Conservation (phyloP, 1,284 basidiomycete species). For the Puccinia coronata region DNA sequence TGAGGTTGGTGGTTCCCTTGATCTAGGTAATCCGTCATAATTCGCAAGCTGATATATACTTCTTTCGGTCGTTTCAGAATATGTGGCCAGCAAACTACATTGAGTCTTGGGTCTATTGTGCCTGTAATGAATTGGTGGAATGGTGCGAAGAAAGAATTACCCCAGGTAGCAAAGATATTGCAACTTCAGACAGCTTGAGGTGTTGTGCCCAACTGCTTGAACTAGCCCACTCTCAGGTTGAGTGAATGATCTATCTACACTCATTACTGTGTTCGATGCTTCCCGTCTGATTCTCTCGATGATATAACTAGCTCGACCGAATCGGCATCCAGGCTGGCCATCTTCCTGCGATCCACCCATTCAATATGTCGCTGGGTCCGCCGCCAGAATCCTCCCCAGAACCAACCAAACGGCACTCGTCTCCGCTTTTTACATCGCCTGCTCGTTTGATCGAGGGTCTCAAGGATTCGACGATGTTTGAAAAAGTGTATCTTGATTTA, state of each 20-base stretch:
- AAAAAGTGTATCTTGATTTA: conserved; percentile 58
- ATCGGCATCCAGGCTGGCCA: conserved; percentile 73
- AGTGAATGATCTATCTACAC: conserved; percentile 48
- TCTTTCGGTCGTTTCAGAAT: conserved; percentile 19
- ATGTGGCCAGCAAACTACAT: conserved; percentile 27
- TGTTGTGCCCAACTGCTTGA: conserved; percentile 72
- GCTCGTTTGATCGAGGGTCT: conserved; percentile 8
- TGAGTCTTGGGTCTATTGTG: conserved; percentile 91
- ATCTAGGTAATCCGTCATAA: not conserved
- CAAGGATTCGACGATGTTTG: conserved; percentile 52
- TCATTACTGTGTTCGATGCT: conserved; percentile 22
- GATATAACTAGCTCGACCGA: conserved; percentile 69
- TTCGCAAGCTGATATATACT: not conserved
- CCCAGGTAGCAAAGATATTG: conserved; percentile 60
- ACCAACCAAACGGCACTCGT: not conserved
- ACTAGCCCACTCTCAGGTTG: conserved; percentile 75
- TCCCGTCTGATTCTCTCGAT: conserved; percentile 13
- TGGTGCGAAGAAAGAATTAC: conserved; percentile 79
- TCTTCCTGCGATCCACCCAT: conserved; percentile 72
- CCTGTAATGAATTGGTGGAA: conserved; percentile 80
- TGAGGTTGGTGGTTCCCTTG: conserved; percentile 63
- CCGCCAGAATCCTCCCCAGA: not conserved
- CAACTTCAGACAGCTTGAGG: conserved; percentile 62
- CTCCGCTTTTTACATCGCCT: not conserved
- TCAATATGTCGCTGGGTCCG: conserved; percentile 63